Conservation (phyloP, 805 yeast genomes). For the Cyberlindnera misumaiensis region DNA sequence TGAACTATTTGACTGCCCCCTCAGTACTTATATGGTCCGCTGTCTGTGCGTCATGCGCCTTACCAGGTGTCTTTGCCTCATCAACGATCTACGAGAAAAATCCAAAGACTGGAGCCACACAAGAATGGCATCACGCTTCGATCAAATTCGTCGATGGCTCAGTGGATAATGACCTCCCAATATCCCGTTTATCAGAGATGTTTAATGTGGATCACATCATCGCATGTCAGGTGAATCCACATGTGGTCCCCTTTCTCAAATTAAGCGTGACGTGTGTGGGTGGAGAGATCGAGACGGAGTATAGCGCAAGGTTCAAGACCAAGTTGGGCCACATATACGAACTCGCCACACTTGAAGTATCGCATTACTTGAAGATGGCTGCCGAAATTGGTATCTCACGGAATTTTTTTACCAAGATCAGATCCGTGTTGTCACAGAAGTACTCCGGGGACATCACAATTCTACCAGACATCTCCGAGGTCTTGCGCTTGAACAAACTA, state of each 20-base stretch:
- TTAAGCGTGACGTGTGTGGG: constrained; percentile 62
- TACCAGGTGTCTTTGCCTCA: constrained; percentile 88
- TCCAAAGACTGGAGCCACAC: constrained; percentile 59
- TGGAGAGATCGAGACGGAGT: constrained; percentile 58
- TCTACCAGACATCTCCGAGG: constrained; percentile 61
- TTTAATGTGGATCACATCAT: constrained; percentile 95
- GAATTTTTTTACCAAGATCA: constrained; percentile 63
- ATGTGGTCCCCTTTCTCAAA: constrained; percentile 81
- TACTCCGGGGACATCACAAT: constrained; percentile 94
- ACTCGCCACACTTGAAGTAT: constrained; percentile 59
- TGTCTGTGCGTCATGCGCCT: constrained; percentile 88
- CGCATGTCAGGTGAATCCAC: constrained; percentile 97
- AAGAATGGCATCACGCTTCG: constrained; percentile 76
- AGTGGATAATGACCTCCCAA: constrained; percentile 90
- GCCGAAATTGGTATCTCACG: constrained; percentile 73
- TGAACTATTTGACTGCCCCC: constrained; percentile 77
- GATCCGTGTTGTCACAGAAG: constrained; percentile 74
- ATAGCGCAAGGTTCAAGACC: constrained; percentile 47
- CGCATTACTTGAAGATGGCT: constrained; percentile 68
- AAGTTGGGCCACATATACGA: constrained; percentile 48
- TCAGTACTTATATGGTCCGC: constrained; percentile 82
- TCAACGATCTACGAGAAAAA: constrained; percentile 81
- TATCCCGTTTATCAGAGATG: constrained; percentile 87
- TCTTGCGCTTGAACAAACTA: constrained; percentile 51
- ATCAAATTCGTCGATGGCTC: constrained; percentile 92